phyloP scores from a whole-genome alignment of 805 yeast species.

The Ogataea glucozyma region DNA sequence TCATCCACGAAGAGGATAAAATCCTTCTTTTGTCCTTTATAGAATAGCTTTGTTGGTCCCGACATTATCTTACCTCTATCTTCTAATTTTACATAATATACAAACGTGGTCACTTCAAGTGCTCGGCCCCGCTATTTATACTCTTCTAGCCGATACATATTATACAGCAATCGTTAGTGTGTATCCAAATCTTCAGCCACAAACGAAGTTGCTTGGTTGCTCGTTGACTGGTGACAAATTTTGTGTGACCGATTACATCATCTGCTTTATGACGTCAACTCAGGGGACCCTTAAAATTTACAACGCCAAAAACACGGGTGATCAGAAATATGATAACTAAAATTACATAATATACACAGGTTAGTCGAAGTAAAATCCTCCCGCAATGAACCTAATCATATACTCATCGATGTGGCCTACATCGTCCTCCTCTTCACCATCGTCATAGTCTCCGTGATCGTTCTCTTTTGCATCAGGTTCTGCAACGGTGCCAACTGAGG shows the following conservation, averaged over 20 bases:
- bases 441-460: slow-evolving; percentile 31
- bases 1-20: slow-evolving; percentile 67
- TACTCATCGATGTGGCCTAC: slow-evolving; percentile 91
- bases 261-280: slow-evolving; percentile 12
- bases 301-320: too few relatives aligned
- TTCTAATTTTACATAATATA: not conserved
- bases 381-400: slow-evolving; percentile 88
- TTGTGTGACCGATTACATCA: not conserved
- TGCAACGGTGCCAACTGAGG: too few relatives aligned
- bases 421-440: slow-evolving; percentile 57
- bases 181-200: not conserved
- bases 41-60: slow-evolving; percentile 51
- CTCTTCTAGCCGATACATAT: too few relatives aligned
- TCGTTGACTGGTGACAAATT: not conserved
- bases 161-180: not conserved
- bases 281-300: too few relatives aligned
- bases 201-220: slow-evolving; percentile 1
- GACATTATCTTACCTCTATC: slow-evolving; percentile 13
- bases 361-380: slow-evolving; percentile 63
- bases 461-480: slow-evolving; percentile 24
- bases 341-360: slow-evolving; percentile 20
- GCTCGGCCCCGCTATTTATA: too few relatives aligned
- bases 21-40: slow-evolving; percentile 64
- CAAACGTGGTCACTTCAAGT: too few relatives aligned
- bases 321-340: slow-evolving; percentile 3